Conservation (phyloP, 768 basidiomycete genomes). For the Pleurotus djamor region DNA sequence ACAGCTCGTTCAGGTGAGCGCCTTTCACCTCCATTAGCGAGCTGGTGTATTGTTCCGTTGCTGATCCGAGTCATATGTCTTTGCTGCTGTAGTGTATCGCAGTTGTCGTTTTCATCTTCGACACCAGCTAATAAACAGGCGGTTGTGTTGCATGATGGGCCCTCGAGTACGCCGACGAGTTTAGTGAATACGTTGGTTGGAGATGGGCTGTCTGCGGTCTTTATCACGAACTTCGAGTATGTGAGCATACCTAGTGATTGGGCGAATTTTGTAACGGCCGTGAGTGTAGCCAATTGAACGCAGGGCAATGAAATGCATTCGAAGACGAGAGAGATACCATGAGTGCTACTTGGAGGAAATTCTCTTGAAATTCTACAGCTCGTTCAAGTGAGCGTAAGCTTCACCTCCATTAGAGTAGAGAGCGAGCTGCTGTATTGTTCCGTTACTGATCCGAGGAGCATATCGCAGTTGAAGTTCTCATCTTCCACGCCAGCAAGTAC, state of each 20-base stretch:
- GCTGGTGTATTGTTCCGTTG: no score
- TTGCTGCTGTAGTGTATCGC: constrained; percentile 14
- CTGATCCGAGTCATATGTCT: neutral
- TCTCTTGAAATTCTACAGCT: no score
- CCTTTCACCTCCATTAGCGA: neutral
- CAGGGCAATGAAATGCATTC: no score
- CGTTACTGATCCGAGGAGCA: no score
- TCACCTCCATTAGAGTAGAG: no score
- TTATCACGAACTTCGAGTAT: constrained; percentile 23
- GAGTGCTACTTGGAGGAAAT: no score
- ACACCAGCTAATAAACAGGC: constrained; percentile 23
- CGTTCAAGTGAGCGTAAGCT: no score
- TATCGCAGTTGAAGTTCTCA: no score
- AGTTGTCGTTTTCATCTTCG: constrained; percentile 14
- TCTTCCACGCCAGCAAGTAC: no score
- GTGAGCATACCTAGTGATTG: constrained; percentile 16
- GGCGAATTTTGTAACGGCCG: constrained; percentile 10
- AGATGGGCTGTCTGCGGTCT: constrained; percentile 21
- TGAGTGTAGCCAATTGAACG: neutral
- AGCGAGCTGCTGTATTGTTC: no score
- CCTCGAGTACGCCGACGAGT: constrained; percentile 17
- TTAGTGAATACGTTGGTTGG: constrained; percentile 19
- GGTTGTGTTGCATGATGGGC: constrained; percentile 27
- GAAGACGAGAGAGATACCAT: no score
- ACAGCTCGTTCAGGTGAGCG: constrained; percentile 23